A percentile compares a stretch with the other conserved stretches of the same genome.
phyloP scores from a whole-genome alignment of 2,329 filamentous ascomycete genomes.

The Aspergillus sojae region DNA sequence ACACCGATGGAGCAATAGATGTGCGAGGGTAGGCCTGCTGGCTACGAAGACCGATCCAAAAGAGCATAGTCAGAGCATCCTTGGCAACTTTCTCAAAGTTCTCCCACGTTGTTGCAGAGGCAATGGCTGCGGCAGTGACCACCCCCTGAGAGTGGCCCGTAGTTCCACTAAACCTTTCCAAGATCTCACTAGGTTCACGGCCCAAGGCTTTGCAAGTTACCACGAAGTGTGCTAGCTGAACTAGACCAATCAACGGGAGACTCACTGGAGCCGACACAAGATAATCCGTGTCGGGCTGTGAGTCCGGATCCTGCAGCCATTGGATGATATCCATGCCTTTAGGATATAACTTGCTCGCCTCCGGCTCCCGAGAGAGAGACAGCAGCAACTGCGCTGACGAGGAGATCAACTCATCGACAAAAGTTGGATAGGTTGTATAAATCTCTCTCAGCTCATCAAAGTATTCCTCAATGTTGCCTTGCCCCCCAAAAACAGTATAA shows the following conservation, averaged over 20 bases:
- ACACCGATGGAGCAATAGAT: constrained; percentile 83
- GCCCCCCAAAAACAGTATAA: constrained; percentile 94
- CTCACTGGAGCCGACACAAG: constrained; percentile 93
- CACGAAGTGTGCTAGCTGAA: constrained; percentile 93
- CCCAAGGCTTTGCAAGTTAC: constrained; percentile 92
- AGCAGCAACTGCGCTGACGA: constrained; percentile 86
- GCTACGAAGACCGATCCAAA: constrained; percentile 97
- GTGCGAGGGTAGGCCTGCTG: constrained; percentile 97
- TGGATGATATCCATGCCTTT: constrained; percentile 95
- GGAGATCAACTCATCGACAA: constrained; percentile 82
- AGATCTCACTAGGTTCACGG: constrained; percentile 82
- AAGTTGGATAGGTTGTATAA: constrained; percentile 86
- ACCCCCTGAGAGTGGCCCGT: constrained; percentile 98
- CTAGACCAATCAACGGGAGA: constrained; percentile 91
- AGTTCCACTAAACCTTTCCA: constrained; percentile 80
- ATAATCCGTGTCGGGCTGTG: constrained; percentile 92
- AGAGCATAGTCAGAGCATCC: constrained; percentile 86
- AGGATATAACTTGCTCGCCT: constrained; percentile 91
- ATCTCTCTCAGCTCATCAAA: constrained; percentile 95
- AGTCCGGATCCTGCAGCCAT: constrained; percentile 87
- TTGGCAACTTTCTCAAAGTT: constrained; percentile 79
- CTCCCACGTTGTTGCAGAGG: constrained; percentile 90
- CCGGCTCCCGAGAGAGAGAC: constrained; percentile 76
- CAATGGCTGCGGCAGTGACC: constrained; percentile 87
- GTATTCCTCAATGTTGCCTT: constrained; percentile 99